Percentiles rank a stretch among this genome's conserved stretches.
Evolutionary conservation across 1,284 basidiomycete species (phyloP).

Genomic region (Irpex rosettiformis): DNA sequence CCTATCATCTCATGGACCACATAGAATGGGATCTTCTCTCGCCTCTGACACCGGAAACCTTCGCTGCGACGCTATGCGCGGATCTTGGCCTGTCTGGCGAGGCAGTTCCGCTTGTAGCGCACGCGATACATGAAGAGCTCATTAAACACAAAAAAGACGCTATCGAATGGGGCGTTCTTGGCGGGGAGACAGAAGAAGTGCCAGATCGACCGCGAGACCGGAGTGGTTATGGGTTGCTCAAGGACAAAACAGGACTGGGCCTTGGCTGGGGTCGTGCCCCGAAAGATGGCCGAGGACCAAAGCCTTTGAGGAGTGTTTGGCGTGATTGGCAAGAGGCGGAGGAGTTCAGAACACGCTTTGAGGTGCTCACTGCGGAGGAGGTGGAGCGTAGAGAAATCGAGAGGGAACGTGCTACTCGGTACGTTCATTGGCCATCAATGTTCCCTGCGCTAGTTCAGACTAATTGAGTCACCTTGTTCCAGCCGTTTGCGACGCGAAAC

Average conservation of each 20-base stretch:
- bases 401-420: conserved; percentile 72
- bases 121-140: conserved; percentile 93
- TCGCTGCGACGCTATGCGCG: conserved; percentile 76
- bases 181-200: conserved; percentile 39
- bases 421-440: conserved; percentile 13
- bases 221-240: conserved; percentile 51
- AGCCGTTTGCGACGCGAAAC: conserved; percentile 66
- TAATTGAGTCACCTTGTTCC: conserved; percentile 12
- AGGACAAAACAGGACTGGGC: conserved; percentile 77
- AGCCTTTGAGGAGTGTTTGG: conserved; percentile 87
- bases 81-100: conserved; percentile 91
- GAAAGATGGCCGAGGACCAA: conserved; percentile 73
- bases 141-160: conserved; percentile 94
- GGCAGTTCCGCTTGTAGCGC: conserved; percentile 84
- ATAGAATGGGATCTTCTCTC: conserved; percentile 99
- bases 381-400: conserved; percentile 85
- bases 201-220: conserved; percentile 40
- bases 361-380: conserved; percentile 86
- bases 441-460: conserved; percentile 9
- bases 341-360: conserved; percentile 88
- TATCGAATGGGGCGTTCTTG: conserved; percentile 88
- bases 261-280: conserved; percentile 67
- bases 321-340: conserved; percentile 92
- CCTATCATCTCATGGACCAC: conserved; percentile 87
- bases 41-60: conserved; percentile 85